A percentile compares a stretch with the other conserved stretches of the same genome.
phyloP scores from a whole-genome alignment of 2,329 filamentous ascomycete genomes.

The Dothideomycetes sp. region DNA sequence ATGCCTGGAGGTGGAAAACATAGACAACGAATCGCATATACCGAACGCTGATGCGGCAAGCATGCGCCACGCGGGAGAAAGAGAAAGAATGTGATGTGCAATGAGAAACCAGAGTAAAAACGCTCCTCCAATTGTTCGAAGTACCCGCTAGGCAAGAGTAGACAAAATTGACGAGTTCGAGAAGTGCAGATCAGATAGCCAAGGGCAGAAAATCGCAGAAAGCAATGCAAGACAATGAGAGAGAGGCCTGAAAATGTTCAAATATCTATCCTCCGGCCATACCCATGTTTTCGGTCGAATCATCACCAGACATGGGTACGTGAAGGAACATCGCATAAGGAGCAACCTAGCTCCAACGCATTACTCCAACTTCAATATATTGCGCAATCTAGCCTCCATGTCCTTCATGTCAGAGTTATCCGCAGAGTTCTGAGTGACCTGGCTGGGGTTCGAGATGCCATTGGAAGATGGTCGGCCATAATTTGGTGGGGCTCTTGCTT shows the following conservation, averaged over 20 bases:
- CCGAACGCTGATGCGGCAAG: background rate
- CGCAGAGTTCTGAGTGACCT: slow-evolving; percentile 5
- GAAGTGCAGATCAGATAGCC: too few relatives aligned
- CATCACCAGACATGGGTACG: background rate
- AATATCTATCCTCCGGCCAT: too few relatives aligned
- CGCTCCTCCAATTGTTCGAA: too few relatives aligned
- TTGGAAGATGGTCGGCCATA: slow-evolving; percentile 10
- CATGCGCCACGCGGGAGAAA: background rate
- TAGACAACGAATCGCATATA: background rate
- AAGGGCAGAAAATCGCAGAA: too few relatives aligned
- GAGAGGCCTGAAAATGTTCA: too few relatives aligned
- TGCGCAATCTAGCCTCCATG: slow-evolving; percentile 29
- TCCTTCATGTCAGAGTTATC: slow-evolving; percentile 18
- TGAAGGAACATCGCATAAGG: background rate
- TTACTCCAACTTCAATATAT: slow-evolving; percentile 27
- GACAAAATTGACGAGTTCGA: too few relatives aligned
- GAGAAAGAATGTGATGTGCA: background rate
- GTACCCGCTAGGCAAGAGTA: too few relatives aligned
- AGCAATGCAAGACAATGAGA: too few relatives aligned
- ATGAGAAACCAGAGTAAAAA: too few relatives aligned
- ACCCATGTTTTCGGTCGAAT: background rate
- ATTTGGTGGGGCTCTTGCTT: slow-evolving; percentile 5
- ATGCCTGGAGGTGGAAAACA: background rate
- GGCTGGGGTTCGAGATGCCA: slow-evolving; percentile 11
- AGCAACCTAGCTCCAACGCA: slow-evolving; percentile 3